A percentile compares a stretch with the other conserved stretches of the same genome.
Evolutionary conservation across 768 basidiomycete species (phyloP).

Genomic region (Serpula lacrymans): DNA sequence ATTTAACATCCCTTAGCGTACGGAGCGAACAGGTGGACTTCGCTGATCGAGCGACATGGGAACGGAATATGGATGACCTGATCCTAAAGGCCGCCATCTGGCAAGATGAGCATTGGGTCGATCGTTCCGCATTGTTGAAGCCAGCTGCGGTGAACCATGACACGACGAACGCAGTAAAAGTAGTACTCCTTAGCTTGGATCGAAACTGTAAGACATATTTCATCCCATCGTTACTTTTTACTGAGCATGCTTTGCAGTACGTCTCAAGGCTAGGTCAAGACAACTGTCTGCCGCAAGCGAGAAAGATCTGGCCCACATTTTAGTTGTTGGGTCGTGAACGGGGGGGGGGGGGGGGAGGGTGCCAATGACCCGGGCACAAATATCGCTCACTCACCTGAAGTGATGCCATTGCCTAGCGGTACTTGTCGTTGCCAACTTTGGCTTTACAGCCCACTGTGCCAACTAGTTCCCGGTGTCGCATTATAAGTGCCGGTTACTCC

Average conservation of each 20-base stretch:
- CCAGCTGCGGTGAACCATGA: slow-evolving; percentile 29
- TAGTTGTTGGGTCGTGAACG: slow-evolving; percentile 37
- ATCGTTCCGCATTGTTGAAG: slow-evolving; percentile 73
- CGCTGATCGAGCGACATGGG: slow-evolving; percentile 41
- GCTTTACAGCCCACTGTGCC: too few relatives aligned
- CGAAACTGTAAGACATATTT: slow-evolving; percentile 66
- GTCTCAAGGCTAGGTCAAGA: slow-evolving; percentile 84
- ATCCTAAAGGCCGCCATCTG: slow-evolving; percentile 91
- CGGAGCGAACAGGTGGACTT: slow-evolving; percentile 85
- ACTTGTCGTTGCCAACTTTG: too few relatives aligned
- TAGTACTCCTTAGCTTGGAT: slow-evolving; percentile 87
- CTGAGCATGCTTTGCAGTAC: slow-evolving; percentile 47
- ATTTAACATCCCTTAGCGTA: slow-evolving; percentile 76
- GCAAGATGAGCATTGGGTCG: slow-evolving; percentile 91
- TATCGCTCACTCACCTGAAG: too few relatives aligned
- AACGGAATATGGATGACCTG: slow-evolving; percentile 90
- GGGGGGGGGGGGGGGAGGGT: too few relatives aligned
- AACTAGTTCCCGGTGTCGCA: too few relatives aligned
- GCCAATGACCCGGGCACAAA: too few relatives aligned
- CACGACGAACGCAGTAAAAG: slow-evolving; percentile 59
- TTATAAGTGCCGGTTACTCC: too few relatives aligned
- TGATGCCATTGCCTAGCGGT: too few relatives aligned
- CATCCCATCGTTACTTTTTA: slow-evolving; percentile 11
- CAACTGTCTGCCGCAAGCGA: slow-evolving; percentile 84
- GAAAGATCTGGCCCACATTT: slow-evolving; percentile 74